Percentiles rank a stretch among this genome's conserved stretches.
phyloP scores from a whole-genome alignment of 371 early-diverging fungal genomes.

The Encephalitozoon hellem region DNA sequence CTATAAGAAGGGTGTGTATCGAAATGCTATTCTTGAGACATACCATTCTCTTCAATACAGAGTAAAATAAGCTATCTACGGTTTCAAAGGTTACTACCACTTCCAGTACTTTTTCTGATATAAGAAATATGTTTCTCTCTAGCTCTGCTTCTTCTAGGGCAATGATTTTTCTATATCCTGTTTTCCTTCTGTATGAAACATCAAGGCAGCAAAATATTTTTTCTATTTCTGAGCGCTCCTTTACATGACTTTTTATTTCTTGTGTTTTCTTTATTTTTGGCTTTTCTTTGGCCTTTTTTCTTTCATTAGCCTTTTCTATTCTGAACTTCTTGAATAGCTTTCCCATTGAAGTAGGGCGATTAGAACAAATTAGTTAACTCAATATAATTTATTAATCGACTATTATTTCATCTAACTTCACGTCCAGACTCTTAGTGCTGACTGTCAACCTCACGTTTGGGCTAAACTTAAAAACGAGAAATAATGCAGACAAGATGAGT shows the following conservation, averaged over 20 bases:
- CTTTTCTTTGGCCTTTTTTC: background rate
- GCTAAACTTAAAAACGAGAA: conserved; percentile 1
- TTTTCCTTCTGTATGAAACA: background rate
- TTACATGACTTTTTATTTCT: background rate
- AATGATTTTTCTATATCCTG: background rate
- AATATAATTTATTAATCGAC: background rate
- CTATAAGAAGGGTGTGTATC: background rate
- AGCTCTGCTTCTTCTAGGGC: background rate
- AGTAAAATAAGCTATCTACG: background rate
- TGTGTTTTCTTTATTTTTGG: background rate
- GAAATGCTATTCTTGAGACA: background rate
- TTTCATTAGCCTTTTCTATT: background rate
- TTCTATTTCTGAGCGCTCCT: background rate
- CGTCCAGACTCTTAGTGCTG: background rate
- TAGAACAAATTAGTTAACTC: background rate
- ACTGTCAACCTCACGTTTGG: background rate
- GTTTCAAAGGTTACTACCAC: background rate
- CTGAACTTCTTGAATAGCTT: conserved; percentile 6
- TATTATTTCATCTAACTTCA: background rate
- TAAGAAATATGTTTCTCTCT: background rate
- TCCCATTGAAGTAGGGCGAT: background rate
- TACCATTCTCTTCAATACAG: background rate
- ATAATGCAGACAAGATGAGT: background rate
- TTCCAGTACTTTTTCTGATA: background rate
- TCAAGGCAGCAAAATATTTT: background rate